phyloP scores from a whole-genome alignment of 768 basidiomycete species.

The Xerocomellus intermedius region DNA sequence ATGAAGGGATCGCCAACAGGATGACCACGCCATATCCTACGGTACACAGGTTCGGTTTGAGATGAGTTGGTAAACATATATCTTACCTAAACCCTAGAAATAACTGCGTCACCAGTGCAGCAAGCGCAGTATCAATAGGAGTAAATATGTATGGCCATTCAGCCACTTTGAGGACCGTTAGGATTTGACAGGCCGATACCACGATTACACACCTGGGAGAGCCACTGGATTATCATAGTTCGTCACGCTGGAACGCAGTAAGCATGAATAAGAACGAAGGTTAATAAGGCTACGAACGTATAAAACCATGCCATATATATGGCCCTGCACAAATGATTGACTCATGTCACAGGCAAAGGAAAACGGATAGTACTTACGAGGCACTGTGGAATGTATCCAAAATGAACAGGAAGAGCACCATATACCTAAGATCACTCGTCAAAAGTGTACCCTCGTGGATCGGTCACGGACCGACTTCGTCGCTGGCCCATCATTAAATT shows the following conservation, averaged over 20 bases:
- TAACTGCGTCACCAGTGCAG: constrained; percentile 48
- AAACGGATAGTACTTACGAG: constrained; percentile 8
- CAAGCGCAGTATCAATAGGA: constrained; percentile 43
- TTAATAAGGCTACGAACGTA: constrained; percentile 2
- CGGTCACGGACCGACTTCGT: too few relatives aligned
- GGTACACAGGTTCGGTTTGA: too few relatives aligned
- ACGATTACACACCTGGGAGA: constrained; percentile 1
- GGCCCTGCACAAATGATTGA: neutral
- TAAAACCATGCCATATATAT: constrained; percentile 21
- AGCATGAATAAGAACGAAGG: neutral
- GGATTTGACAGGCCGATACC: neutral
- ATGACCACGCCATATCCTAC: too few relatives aligned
- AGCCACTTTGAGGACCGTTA: constrained; percentile 28
- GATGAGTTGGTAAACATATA: too few relatives aligned
- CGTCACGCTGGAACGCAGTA: constrained; percentile 1
- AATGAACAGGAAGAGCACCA: constrained; percentile 18
- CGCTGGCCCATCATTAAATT: too few relatives aligned
- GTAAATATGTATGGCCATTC: constrained; percentile 49
- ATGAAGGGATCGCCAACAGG: too few relatives aligned
- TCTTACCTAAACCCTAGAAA: constrained; percentile 48
- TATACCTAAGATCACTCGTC: constrained; percentile 5
- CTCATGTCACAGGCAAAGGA: too few relatives aligned
- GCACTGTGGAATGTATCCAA: constrained; percentile 20
- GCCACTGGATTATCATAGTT: constrained; percentile 15
- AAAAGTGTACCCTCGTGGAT: too few relatives aligned